A percentile compares a stretch with the other conserved stretches of the same genome.
Conservation (phyloP, 2,329 filamentous ascomycete species). For the Tolypocladium nubicola region DNA sequence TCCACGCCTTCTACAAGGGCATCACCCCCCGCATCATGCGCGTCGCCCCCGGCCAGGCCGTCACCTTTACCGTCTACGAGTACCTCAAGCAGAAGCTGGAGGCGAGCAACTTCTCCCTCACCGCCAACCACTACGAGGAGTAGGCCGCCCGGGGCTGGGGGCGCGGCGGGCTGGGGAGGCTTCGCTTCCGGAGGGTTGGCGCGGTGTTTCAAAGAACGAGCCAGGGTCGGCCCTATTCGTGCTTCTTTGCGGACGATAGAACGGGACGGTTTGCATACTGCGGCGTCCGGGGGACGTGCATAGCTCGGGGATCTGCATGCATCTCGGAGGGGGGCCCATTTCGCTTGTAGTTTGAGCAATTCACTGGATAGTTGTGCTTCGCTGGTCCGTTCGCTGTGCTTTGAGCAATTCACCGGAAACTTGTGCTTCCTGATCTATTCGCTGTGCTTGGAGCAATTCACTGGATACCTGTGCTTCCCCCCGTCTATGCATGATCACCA, state of each 20-base stretch:
- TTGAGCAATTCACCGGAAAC: too few relatives aligned
- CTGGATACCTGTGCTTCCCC: too few relatives aligned
- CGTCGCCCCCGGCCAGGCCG: constrained; percentile 87
- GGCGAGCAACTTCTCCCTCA: constrained; percentile 48
- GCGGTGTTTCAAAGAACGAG: not conserved
- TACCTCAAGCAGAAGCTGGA: constrained; percentile 65
- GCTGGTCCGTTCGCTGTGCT: too few relatives aligned
- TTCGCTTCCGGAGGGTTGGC: not conserved
- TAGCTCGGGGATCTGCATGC: constrained; percentile 1
- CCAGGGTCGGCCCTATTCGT: not conserved
- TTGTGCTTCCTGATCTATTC: too few relatives aligned
- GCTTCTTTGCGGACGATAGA: not conserved
- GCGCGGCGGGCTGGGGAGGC: not conserved
- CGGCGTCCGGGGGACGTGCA: not conserved
- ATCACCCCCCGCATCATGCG: constrained; percentile 97
- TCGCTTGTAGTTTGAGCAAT: not conserved
- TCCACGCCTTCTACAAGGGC: constrained; percentile 96
- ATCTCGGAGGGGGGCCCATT: not conserved
- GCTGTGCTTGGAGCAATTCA: too few relatives aligned
- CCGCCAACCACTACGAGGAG: constrained; percentile 58
- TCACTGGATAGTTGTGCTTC: not conserved
- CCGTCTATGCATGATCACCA: not conserved
- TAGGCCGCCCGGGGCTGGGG: constrained; percentile 18
- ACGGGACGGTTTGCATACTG: not conserved
- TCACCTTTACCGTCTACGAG: constrained; percentile 70